These are phyloP conservation scores for Viridothelium virens DNA, from an alignment of 495 filamentous ascomycete genomes.

Conservation along the genomic window DNA sequence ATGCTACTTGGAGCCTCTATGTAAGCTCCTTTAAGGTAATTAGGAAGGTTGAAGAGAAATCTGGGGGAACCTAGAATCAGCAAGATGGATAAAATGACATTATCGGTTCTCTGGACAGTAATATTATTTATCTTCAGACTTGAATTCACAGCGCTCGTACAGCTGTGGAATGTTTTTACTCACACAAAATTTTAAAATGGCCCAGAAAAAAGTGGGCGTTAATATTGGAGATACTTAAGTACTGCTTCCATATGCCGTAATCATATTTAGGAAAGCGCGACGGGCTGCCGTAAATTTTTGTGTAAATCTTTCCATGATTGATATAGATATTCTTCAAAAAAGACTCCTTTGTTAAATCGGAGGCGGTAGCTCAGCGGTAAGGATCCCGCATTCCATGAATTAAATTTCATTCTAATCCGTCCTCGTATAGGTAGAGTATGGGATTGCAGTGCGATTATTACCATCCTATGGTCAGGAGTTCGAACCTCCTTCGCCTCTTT, in stretches of 20 bases:
- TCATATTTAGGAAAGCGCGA: background rate
- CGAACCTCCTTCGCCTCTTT: background rate
- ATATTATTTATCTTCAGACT: background rate
- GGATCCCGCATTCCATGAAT: no score
- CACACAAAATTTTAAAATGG: background rate
- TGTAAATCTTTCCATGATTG: background rate
- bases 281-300: background rate
- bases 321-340: background rate
- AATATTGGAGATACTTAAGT: background rate
- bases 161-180: background rate
- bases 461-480: constrained; percentile 1
- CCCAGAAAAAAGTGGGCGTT: background rate
- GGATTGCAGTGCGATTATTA: background rate
- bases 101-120: background rate
- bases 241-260: background rate
- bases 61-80: background rate
- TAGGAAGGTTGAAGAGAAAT: background rate
- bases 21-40: background rate
- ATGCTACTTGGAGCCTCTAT: background rate
- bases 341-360: background rate
- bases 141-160: background rate
- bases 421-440: no score
- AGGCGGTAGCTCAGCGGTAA: background rate
- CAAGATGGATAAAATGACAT: constrained; percentile 1
- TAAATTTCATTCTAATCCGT: no score